Base-by-base conservation (phyloP, 176 grass and related monocot species). In the Musa troglodytarum region DNA sequence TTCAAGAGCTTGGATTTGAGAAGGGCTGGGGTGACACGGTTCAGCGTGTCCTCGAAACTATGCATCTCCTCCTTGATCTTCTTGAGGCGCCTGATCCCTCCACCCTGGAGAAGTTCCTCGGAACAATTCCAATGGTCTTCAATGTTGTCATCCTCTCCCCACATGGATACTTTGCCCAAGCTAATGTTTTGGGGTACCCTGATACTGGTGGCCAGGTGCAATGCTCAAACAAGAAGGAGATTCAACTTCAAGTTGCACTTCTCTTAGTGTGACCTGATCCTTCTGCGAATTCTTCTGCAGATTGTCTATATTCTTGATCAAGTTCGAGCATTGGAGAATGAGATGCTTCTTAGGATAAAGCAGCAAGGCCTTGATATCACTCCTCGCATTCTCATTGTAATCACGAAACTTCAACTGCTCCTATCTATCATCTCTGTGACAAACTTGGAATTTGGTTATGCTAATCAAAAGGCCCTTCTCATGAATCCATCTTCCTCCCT, bases 261-360 rank as follows among this genome's bases (percentile, higher is more conserved):
- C 10, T 52, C 13, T 13, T 72, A 21, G 20, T 20, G 4, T 43
- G 19, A 26, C 52, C 28, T 70, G 22, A 54, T 55, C 29, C 28
- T 51, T 57, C 21, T 63, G 51, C 4, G 3, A 74, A 71, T 74
- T 84, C 15, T 53, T 56, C 71, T 49, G 59, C 74, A 96, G 93
- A 76, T 99, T 74, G 95, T 99, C 68, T 99, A 99, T 73, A 99
- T 99, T 77, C 80, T 99, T 72, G 95, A 99, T 81, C 95, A 99
- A 92, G 95, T 99, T 62, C 88, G 90, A 15, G 95, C 95, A 66
- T 80, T 99, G 78, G 95, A 99, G 86, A 86, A 84, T 34, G 95
- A 99, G 82, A 99, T 99, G 95, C 95, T 99, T 69, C 84, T 94
- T 21, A 91, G 95, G 77, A 99, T 99, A 74, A 99, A 99, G 88